Evolutionary conservation across 1,139 yeast species (phyloP), one percentile per base, ranked within the genome.

Genomic region (Magnusiomyces suaveolens): DNA sequence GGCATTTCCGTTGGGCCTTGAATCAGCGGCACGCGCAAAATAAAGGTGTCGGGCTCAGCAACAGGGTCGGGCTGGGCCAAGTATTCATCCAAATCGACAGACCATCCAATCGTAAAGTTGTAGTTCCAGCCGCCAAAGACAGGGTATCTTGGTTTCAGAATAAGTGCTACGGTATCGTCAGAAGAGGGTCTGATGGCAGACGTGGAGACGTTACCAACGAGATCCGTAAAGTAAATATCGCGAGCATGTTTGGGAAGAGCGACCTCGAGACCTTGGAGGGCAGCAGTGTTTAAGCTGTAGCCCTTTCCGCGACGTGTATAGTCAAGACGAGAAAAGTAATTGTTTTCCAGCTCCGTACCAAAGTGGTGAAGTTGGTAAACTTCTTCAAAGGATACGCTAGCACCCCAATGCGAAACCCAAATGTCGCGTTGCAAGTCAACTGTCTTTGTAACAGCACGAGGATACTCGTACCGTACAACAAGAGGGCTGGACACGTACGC

Each of bases 71-170:
- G 44, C 25, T 41, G 44, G 14, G 25, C 25, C 56, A 88, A 73
- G 62, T 77, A 82, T 51, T 79, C 72, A 29, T 73, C 66, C 50
- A 89, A 71, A 44, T 75, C 73, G 60, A 81, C 79, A 55, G 84
- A 80, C 96, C 96, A 94, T 6, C 97, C 97, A 64, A 92, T 72
- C 23, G 98, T 92, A 74, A 88, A 92, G 71, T 92, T 89, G 72
- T 89, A 92, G 64, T 83, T 80, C 99, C 99, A 92, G 46, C 90
- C 95, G 51, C 98, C 99, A 71, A 88, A 87, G 8, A 92, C 66
- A 14, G 99, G 99, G 74, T 76, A 92, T 67, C 99, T 79, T 55
- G 98, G 98, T 64, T 79, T 81, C 60, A 92, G 69, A 46, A 83
- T 74, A 55, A 88, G 72, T 21, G 60, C 47, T 3, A 71, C 62